A percentile compares a stretch with the other conserved stretches of the same genome.
These are phyloP conservation scores for Corynascus novoguineensis DNA, from an alignment of 495 filamentous ascomycete species.

Conservation along the genomic window DNA sequence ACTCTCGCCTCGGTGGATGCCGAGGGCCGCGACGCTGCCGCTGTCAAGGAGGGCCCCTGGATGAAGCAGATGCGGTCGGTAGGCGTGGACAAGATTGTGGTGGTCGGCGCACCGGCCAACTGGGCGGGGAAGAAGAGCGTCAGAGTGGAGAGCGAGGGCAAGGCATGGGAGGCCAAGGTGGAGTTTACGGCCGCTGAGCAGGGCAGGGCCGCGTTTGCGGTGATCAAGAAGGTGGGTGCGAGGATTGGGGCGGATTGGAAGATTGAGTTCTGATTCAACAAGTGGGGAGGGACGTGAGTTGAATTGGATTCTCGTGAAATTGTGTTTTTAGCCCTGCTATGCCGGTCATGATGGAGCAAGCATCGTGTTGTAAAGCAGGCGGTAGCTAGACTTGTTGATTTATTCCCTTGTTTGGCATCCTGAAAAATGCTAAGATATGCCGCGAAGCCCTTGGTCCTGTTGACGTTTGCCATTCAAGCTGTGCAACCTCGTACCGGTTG, in stretches of 20 bases:
- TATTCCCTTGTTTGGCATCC: neutral
- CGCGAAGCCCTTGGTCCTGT: too few species aligned
- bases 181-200: conserved; percentile 54
- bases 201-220: conserved; percentile 68
- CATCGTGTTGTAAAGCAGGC: neutral
- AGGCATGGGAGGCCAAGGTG: conserved; percentile 53
- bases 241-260: conserved; percentile 77
- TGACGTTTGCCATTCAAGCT: neutral
- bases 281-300: neutral
- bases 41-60: conserved; percentile 64
- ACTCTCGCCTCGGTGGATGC: conserved; percentile 48
- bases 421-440: neutral
- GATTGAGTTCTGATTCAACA: conserved; percentile 46
- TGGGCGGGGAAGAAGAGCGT: conserved; percentile 65
- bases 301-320: neutral
- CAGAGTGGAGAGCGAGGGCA: conserved; percentile 62
- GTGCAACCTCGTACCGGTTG: neutral
- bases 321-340: neutral
- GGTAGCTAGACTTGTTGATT: neutral
- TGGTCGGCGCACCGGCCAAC: conserved; percentile 65
- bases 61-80: conserved; percentile 71
- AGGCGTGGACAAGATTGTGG: conserved; percentile 70
- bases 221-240: conserved; percentile 73
- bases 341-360: neutral
- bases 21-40: conserved; percentile 49